Percentiles rank a stretch among this genome's conserved stretches.
phyloP scores from a whole-genome alignment of 768 basidiomycete species.

The Favolaschia claudopus region DNA sequence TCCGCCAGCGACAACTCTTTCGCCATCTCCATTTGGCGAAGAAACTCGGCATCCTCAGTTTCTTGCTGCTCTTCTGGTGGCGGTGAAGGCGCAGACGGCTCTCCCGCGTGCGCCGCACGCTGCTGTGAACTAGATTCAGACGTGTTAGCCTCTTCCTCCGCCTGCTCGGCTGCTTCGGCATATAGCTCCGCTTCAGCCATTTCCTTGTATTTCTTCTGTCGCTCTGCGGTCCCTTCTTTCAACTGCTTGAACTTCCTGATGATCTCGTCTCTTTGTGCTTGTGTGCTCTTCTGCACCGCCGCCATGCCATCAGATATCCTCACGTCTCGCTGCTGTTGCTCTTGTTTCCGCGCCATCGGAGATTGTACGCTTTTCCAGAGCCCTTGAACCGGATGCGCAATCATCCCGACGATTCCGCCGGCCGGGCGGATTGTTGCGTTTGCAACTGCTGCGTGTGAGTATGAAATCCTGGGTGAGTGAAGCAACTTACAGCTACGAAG shows the following conservation, averaged over 20 bases:
- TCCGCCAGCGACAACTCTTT: constrained; percentile 45
- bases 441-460: constrained; percentile 28
- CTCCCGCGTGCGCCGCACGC: background rate
- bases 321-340: constrained; percentile 43
- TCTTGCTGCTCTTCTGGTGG: constrained; percentile 3
- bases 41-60: constrained; percentile 29
- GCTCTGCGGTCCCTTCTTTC: constrained; percentile 35
- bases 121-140: background rate
- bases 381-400: constrained; percentile 45
- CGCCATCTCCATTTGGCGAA: constrained; percentile 40
- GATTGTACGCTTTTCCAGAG: constrained; percentile 46
- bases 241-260: constrained; percentile 47
- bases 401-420: constrained; percentile 43
- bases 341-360: constrained; percentile 37
- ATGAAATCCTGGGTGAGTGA: background rate
- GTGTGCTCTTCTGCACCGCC: constrained; percentile 43
- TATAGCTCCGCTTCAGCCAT: constrained; percentile 41
- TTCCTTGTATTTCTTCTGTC: constrained; percentile 43
- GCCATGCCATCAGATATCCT: constrained; percentile 49
- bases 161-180: constrained; percentile 20
- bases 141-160: background rate
- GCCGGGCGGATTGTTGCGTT: constrained; percentile 42
- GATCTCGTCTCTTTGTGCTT: constrained; percentile 41
- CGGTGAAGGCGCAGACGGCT: background rate
- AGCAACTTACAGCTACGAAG: constrained; percentile 41